Conservation (phyloP, 2,329 filamentous ascomycete species). For the Monosporascus cannonballus region DNA sequence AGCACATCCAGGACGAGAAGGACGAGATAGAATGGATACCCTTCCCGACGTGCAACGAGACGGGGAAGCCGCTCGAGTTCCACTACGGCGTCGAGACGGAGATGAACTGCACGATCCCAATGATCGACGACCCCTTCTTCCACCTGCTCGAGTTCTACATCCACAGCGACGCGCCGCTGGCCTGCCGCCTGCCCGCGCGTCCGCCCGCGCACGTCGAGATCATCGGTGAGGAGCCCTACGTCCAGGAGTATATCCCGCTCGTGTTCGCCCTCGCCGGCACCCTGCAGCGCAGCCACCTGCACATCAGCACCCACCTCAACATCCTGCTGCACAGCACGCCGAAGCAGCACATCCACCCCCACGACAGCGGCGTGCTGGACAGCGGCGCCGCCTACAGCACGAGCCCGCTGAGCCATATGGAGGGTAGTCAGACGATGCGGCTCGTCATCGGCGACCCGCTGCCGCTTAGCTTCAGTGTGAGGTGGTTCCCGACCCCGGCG, state of each 20-base stretch:
- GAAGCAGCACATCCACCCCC: slow-evolving; percentile 56
- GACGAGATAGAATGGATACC: slow-evolving; percentile 88
- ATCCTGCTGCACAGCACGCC: slow-evolving; percentile 71
- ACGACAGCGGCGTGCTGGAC: slow-evolving; percentile 73
- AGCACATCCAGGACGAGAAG: slow-evolving; percentile 75
- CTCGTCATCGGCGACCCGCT: slow-evolving; percentile 85
- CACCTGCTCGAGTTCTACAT: slow-evolving; percentile 95
- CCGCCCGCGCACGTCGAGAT: slow-evolving; percentile 54
- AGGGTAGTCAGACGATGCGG: slow-evolving; percentile 48
- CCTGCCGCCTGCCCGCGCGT: slow-evolving; percentile 80
- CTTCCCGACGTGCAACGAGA: slow-evolving; percentile 88
- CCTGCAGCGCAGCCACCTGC: slow-evolving; percentile 81
- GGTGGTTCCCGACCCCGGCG: slow-evolving; percentile 76
- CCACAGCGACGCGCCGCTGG: slow-evolving; percentile 88
- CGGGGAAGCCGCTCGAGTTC: slow-evolving; percentile 72
- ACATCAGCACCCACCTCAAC: slow-evolving; percentile 85
- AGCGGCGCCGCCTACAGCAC: slow-evolving; percentile 84
- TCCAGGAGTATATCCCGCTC: slow-evolving; percentile 68
- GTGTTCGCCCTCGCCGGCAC: slow-evolving; percentile 87
- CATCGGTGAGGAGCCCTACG: slow-evolving; percentile 43
- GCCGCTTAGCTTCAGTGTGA: slow-evolving; percentile 70
- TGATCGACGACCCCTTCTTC: slow-evolving; percentile 74
- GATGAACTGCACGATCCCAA: slow-evolving; percentile 75
- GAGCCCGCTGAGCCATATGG: slow-evolving; percentile 59
- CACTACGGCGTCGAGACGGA: slow-evolving; percentile 78